Evolutionary conservation across 352 stramenopile genomes (phyloP), one percentile per base, ranked within the genome.

Genomic region (Pythium brachiatum): DNA sequence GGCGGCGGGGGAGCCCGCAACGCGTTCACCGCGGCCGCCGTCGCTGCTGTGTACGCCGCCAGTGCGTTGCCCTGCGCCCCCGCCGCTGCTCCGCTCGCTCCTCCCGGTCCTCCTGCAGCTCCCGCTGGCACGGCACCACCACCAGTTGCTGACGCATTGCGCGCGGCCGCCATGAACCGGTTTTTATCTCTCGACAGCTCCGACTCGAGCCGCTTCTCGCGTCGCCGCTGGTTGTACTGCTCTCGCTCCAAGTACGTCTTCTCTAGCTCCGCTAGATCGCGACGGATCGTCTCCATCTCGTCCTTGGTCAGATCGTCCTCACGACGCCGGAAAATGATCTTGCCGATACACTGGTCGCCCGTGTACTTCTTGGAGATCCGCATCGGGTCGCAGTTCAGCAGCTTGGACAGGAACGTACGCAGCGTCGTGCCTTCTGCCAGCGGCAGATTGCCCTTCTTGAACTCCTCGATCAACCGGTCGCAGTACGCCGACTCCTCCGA

Each of bases 291-390:
- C 58, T 92, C 83, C 71, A 92, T 81, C 43, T 95, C 84, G 7
- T 90, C 84, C 48, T 90, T 88, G 3, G 83, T 68, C 12, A 92
- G 70, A n/a, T 90, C 78, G 48, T 91, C 81, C 57, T 91, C 86
- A 31, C 85, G 74, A 31, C 83, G 72, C 9, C 84, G 78, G 56
- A 92, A 93, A 63, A 86, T 81, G 31, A 85, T 82, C 77, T 81
- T 99, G 68, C 97, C 96, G 62, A 99, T 99, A 67, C 95, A 99
- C 66, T 99, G 98, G 60, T 92, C 88, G 15, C 97, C 97, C 51
- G 98, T 98, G 68, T 99, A 99, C 76, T 99, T 99, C 70, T 99
- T 99, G 0, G 94, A 98, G 58, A 99, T 99, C 15, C 97, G 81
- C 97, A 99, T 99, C 8, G 97, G 97, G 76, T 99, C 96, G 72